A percentile compares a stretch with the other conserved stretches of the same genome.
phyloP scores from a whole-genome alignment of 805 yeast species.

The Wickerhamiella domercqiae region DNA sequence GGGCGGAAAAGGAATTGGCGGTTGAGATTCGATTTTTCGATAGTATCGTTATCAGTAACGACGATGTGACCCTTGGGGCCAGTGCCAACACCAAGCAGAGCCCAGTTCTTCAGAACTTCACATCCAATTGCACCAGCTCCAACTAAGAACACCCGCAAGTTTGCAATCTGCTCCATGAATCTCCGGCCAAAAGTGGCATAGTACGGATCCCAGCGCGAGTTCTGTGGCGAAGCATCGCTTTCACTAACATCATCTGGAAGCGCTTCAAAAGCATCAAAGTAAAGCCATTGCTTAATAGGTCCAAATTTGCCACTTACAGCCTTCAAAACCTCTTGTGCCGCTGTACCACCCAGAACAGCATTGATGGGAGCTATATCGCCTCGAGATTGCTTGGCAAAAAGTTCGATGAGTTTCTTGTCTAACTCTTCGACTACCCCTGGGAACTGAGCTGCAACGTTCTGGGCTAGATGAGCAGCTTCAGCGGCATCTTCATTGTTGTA shows the following conservation, averaged over 20 bases:
- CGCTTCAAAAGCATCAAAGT: conserved; percentile 92
- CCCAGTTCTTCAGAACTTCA: conserved; percentile 97
- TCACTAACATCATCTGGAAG: conserved; percentile 37
- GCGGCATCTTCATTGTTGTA: conserved; percentile 58
- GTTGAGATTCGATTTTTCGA: conserved; percentile 89
- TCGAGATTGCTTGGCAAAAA: conserved; percentile 67
- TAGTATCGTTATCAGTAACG: conserved; percentile 87
- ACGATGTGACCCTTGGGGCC: conserved; percentile 76
- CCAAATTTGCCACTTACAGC: conserved; percentile 89
- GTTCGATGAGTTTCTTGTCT: conserved; percentile 50
- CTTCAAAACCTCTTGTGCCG: conserved; percentile 93
- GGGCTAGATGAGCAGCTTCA: conserved; percentile 44
- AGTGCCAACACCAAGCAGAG: conserved; percentile 85
- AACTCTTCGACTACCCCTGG: conserved; percentile 44
- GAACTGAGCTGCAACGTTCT: conserved; percentile 42
- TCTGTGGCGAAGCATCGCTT: conserved; percentile 57
- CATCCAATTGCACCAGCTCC: conserved; percentile 99
- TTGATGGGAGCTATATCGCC: conserved; percentile 86
- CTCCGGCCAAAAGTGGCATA: conserved; percentile 83
- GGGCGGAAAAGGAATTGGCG: conserved; percentile 94
- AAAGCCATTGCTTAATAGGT: conserved; percentile 85
- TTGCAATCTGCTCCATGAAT: conserved; percentile 58
- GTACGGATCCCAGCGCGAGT: conserved; percentile 84
- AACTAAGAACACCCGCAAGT: conserved; percentile 73
- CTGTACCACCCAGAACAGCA: conserved; percentile 84